Percentiles rank a stretch among this genome's conserved stretches.
These are phyloP conservation scores for Colletotrichum truncatum DNA, from an alignment of 2,329 filamentous ascomycete genomes.

Conservation along the genomic window DNA sequence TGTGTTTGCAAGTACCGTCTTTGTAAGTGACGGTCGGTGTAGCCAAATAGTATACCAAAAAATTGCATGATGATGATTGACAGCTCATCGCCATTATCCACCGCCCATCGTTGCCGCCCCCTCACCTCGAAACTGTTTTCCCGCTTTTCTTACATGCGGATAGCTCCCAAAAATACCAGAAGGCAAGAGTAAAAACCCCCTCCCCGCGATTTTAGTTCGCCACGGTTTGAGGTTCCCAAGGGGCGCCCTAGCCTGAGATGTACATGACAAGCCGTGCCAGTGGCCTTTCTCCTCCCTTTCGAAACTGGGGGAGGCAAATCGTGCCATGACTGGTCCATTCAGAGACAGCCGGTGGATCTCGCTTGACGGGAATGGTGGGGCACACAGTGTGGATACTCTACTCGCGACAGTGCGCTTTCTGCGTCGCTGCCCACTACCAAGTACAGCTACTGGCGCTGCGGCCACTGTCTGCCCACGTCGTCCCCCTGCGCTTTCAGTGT, in stretches of 20 bases:
- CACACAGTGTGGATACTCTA: not conserved
- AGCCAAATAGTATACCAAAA: no score
- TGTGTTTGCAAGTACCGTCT: not conserved
- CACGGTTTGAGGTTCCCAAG: conserved; percentile 24
- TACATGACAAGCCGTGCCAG: not conserved
- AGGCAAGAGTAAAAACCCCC: no score
- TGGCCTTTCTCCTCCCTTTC: conserved; percentile 22
- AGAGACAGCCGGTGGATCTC: not conserved
- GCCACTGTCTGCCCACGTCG: not conserved
- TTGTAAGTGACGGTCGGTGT: no score
- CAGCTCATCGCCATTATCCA: no score
- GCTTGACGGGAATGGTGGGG: conserved; percentile 15
- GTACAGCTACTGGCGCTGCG: rapidly evolving
- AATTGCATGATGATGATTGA: no score
- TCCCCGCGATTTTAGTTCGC: conserved; percentile 28
- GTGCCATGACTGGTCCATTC: not conserved
- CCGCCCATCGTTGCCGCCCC: no score
- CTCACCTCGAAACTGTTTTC: no score
- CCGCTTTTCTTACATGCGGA: no score
- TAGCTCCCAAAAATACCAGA: no score
- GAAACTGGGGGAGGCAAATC: conserved; percentile 24
- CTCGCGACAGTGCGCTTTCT: no score
- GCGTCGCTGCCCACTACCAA: no score
- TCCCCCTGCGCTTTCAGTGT: not conserved
- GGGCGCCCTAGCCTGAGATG: not conserved